phyloP scores from a whole-genome alignment of 345 rosid genomes.

The Angophora floribunda region DNA sequence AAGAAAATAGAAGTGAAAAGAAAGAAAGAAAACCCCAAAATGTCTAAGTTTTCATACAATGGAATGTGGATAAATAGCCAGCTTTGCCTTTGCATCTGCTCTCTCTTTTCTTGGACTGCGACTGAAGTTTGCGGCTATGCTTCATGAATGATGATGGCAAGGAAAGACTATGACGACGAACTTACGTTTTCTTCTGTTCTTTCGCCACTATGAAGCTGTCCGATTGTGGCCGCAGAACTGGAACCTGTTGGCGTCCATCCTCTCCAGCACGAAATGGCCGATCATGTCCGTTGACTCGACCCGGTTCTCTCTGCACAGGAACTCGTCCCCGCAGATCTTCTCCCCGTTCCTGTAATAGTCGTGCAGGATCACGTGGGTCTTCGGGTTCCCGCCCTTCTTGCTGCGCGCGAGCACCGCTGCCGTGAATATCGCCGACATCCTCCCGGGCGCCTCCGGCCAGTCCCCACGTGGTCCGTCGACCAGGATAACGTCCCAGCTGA shows the following conservation, averaged over 20 bases:
- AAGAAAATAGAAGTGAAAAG: neutral
- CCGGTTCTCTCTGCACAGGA: slow-evolving; percentile 72
- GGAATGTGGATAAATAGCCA: neutral
- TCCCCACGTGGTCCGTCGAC: slow-evolving; percentile 96
- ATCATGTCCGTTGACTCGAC: slow-evolving; percentile 57
- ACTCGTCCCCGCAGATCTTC: slow-evolving; percentile 73
- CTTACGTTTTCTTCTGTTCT: neutral
- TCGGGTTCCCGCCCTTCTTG: slow-evolving; percentile 59
- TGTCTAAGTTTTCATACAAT: neutral
- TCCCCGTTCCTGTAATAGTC: slow-evolving; percentile 81
- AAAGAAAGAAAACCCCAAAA: neutral
- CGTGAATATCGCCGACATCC: slow-evolving; percentile 89
- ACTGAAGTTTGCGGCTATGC: neutral
- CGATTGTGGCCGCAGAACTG: slow-evolving; percentile 32
- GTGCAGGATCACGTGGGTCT: slow-evolving; percentile 80
- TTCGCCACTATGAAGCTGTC: neutral
- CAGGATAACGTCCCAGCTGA: slow-evolving; percentile 92
- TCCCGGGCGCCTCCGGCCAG: slow-evolving; percentile 58
- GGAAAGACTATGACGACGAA: neutral
- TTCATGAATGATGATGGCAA: neutral
- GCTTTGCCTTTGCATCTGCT: neutral
- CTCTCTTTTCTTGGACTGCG: neutral
- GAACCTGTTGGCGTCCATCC: slow-evolving; percentile 49
- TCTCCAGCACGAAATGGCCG: slow-evolving; percentile 87
- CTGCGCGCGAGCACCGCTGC: slow-evolving; percentile 89